Conservation (phyloP, 169 alveolate genomes). For the Plasmodium vivax region DNA sequence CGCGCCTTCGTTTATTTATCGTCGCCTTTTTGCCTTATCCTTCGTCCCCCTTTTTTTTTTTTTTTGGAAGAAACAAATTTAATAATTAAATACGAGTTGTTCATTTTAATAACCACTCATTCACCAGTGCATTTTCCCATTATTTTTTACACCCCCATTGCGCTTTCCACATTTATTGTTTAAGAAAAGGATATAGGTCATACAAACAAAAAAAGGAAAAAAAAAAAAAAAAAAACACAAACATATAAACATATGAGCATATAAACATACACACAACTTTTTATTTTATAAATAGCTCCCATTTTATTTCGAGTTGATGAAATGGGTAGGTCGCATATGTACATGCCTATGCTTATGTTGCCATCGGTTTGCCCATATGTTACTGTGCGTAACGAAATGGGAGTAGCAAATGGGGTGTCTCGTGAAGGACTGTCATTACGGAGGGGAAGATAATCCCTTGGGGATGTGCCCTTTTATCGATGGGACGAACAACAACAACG, state of each 20-base stretch:
- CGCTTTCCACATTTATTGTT: neutral
- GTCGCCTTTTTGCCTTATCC: neutral
- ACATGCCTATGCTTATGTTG: neutral
- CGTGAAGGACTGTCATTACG: neutral
- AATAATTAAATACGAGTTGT: constrained; percentile 24
- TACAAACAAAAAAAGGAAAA: neutral
- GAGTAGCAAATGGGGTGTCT: neutral
- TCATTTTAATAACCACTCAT: constrained; percentile 16
- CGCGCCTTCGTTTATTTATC: neutral
- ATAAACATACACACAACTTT: neutral
- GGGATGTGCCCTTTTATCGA: neutral
- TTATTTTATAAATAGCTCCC: neutral
- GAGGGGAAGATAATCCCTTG: neutral
- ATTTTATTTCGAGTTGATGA: neutral
- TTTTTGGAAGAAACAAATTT: constrained; percentile 28
- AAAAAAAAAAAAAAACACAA: neutral
- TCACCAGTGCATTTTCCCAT: neutral
- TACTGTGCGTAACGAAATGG: neutral
- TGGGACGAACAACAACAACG: neutral
- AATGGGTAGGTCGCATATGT: neutral
- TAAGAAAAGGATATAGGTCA: constrained; percentile 1
- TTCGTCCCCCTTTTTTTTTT: constrained; percentile 15
- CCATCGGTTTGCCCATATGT: neutral
- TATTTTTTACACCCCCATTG: neutral
- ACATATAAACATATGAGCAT: neutral